phyloP scores from a whole-genome alignment of 257 asterid species.

The Primulina huaijiensis region DNA sequence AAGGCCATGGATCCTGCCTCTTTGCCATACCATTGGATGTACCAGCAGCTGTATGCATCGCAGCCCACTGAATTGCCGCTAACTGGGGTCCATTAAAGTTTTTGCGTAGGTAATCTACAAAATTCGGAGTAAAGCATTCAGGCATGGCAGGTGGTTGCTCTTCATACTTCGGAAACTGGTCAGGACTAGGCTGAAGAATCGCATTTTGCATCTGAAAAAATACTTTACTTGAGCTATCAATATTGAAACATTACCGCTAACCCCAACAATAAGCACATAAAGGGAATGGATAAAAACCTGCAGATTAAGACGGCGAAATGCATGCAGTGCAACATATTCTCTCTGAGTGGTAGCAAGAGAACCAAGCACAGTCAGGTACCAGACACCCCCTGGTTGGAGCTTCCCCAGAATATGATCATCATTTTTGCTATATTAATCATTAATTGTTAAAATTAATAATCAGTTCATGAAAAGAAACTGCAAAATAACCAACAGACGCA shows the following conservation, averaged over 20 bases:
- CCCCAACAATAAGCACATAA: slow-evolving; percentile 2
- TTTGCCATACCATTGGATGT: slow-evolving; percentile 69
- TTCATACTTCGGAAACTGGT: slow-evolving; percentile 93
- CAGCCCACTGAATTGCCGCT: slow-evolving; percentile 98
- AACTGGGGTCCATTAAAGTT: slow-evolving; percentile 88
- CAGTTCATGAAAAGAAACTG: slow-evolving; percentile 21
- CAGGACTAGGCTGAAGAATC: slow-evolving; percentile 93
- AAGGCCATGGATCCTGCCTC: slow-evolving; percentile 99
- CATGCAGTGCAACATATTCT: slow-evolving; percentile 89
- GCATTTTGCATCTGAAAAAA: slow-evolving; percentile 92
- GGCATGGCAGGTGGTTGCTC: slow-evolving; percentile 98
- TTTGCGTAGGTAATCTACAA: slow-evolving; percentile 71
- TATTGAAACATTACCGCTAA: slow-evolving; percentile 16
- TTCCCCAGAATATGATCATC: slow-evolving; percentile 85
- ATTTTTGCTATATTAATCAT: slow-evolving; percentile 48
- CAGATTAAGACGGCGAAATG: slow-evolving; percentile 87
- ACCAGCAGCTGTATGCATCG: slow-evolving; percentile 96
- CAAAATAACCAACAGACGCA: slow-evolving; percentile 12
- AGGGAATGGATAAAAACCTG: slow-evolving; percentile 50
- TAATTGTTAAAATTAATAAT: not conserved
- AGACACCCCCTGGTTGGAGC: slow-evolving; percentile 80
- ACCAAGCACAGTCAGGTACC: slow-evolving; percentile 89
- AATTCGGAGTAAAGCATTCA: slow-evolving; percentile 92
- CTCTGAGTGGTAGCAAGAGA: slow-evolving; percentile 96
- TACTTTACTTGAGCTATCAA: slow-evolving; percentile 14